Evolutionary conservation across 768 basidiomycete genomes (phyloP), one percentile per base, ranked within the genome.

Genomic region (Gyrodon lividus): DNA sequence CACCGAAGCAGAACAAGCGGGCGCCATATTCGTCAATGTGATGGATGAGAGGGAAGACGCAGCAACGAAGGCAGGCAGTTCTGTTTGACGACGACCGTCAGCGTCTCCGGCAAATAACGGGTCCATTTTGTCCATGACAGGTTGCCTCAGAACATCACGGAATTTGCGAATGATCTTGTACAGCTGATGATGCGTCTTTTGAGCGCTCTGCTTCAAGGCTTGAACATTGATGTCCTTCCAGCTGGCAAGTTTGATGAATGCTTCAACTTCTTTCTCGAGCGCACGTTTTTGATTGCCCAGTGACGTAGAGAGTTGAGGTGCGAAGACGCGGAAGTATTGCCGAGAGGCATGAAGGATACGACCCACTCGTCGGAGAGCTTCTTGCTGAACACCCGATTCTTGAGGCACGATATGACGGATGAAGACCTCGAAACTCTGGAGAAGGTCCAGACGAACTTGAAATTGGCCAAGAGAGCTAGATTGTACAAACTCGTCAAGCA

Each of bases 161-260:
- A 94, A 96, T 72, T 92, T 97, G 46, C 92, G 83, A 52, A 98
- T 81, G 56, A 84, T 79, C 67, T 91, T 92, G 79, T 92, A 94
- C 2, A 99, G 74, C 56, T 95, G 91, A 52, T 84, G 86, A 66
- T 99, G 97, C 2, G 92, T 93, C 61, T 77, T 84, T 52, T 89
- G 84, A 0, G 97, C 94, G 64, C 94, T 97, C 54, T 89, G 86
- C 67, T 88, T 90, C 51, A 99, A 77, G 2, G 97, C 94, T 56
- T 91, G 87, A 9, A 98, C 89, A 61, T 98, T 99, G 64, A 94
- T 75, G 63, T 99, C 97, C 69, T 90, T 97, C 97, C 97, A 98
- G 62, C 94, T 98, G 2, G 97, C 97, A 40, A 99, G 76, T 68
- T 94, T 96, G 74, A 98, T 87, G 64, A 93, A 86, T 39, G 80